These are phyloP conservation scores for Atkinsonella texensis DNA, from an alignment of 2,329 filamentous ascomycete genomes.

Conservation along the genomic window DNA sequence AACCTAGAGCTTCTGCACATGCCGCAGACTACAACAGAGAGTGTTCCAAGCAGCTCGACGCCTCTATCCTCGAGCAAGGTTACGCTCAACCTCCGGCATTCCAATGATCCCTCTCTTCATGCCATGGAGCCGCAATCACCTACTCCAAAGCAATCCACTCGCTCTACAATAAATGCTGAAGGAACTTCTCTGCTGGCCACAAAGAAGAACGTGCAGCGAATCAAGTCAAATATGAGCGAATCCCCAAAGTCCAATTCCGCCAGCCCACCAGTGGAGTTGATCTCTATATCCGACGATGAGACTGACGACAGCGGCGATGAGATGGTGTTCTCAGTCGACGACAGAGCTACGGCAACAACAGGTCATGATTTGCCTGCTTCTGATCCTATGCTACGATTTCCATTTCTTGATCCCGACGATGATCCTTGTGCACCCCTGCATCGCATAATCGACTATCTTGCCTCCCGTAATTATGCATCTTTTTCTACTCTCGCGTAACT, in stretches of 20 bases:
- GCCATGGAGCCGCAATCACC: not conserved
- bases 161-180: not conserved
- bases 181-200: not conserved
- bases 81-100: slow-evolving; percentile 46
- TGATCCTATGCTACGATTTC: slow-evolving; percentile 36
- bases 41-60: slow-evolving; percentile 18
- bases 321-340: slow-evolving; percentile 21
- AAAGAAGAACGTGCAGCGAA: not conserved
- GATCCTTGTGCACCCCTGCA: slow-evolving; percentile 19
- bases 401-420: slow-evolving; percentile 26
- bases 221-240: not conserved
- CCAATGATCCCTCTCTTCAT: slow-evolving; percentile 7
- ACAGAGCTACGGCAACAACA: slow-evolving; percentile 16
- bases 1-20: slow-evolving; percentile 16
- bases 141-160: not conserved
- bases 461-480: slow-evolving; percentile 14
- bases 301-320: slow-evolving; percentile 13
- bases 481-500: not conserved
- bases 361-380: slow-evolving; percentile 11
- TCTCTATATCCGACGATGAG: slow-evolving; percentile 24
- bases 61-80: slow-evolving; percentile 42
- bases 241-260: slow-evolving; percentile 19
- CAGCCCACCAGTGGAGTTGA: slow-evolving; percentile 33
- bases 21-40: slow-evolving; percentile 20
- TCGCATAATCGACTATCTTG: slow-evolving; percentile 26